These are phyloP conservation scores for Candida dajiaensis DNA, from an alignment of 805 yeast genomes.

Conservation along the genomic window DNA sequence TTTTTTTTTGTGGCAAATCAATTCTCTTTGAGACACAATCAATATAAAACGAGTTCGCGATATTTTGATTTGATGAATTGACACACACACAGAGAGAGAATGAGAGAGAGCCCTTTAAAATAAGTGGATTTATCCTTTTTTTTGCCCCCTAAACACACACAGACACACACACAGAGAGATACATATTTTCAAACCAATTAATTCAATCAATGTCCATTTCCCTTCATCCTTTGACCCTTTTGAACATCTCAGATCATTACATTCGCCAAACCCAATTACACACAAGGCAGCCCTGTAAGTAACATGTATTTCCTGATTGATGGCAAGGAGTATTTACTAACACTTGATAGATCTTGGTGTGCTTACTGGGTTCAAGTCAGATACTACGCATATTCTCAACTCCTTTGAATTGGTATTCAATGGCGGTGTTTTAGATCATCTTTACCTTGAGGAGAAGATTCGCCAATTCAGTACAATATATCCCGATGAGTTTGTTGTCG, in stretches of 20 bases:
- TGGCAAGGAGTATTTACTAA: not conserved
- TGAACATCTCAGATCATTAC: constrained; percentile 10
- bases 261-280: constrained; percentile 3
- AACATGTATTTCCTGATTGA: too few species aligned
- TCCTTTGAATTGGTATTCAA: constrained; percentile 9
- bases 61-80: too few species aligned
- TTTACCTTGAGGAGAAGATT: constrained; percentile 6
- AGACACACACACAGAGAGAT: too few species aligned
- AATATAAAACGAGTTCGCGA: not conserved
- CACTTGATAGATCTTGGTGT: constrained; percentile 2
- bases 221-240: constrained; percentile 8
- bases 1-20: not conserved
- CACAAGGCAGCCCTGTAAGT: constrained; percentile 3
- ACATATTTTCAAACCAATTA: too few species aligned
- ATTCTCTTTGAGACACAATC: not conserved
- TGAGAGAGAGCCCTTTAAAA: not conserved
- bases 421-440: not conserved
- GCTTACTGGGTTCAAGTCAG: constrained; percentile 1
- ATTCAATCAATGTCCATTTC: not conserved
- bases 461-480: constrained; percentile 6
- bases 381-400: constrained; percentile 3
- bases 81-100: too few species aligned
- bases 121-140: too few species aligned
- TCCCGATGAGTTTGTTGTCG: constrained; percentile 9
- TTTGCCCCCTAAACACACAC: too few species aligned